Evolutionary conservation across 2,329 filamentous ascomycete species (phyloP).

Genomic region (Hymenoscyphus fraxineus): DNA sequence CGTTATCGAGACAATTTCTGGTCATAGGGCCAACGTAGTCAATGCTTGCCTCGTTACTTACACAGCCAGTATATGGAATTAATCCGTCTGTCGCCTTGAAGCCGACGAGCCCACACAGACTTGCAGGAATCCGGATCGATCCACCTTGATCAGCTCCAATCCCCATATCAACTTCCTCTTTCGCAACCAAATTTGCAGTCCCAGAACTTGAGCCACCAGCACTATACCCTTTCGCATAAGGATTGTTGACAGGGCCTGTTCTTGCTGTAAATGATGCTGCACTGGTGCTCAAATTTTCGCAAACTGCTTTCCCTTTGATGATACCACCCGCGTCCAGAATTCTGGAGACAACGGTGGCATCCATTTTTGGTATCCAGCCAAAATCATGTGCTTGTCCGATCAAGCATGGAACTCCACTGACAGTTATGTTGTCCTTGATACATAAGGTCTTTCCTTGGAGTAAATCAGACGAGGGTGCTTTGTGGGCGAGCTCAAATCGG

Average conservation of each 20-base stretch:
- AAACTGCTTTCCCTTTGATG: slow-evolving; percentile 49
- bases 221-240: slow-evolving; percentile 43
- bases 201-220: slow-evolving; percentile 49
- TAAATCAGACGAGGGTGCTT: slow-evolving; percentile 16
- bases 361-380: slow-evolving; percentile 48
- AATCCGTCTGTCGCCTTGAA: slow-evolving; percentile 27
- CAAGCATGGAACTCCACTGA: slow-evolving; percentile 51
- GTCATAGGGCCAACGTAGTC: slow-evolving; percentile 49
- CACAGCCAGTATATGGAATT: slow-evolving; percentile 35
- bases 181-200: slow-evolving; percentile 43
- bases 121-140: slow-evolving; percentile 68
- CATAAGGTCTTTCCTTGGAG: slow-evolving; percentile 46
- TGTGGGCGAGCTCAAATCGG: slow-evolving; percentile 18
- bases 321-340: slow-evolving; percentile 47
- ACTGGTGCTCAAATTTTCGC: slow-evolving; percentile 51
- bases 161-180: slow-evolving; percentile 46
- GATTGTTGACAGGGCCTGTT: slow-evolving; percentile 46
- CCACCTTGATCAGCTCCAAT: slow-evolving; percentile 49
- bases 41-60: slow-evolving; percentile 47
- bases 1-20: slow-evolving; percentile 39
- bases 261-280: slow-evolving; percentile 46
- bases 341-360: slow-evolving; percentile 51
- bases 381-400: slow-evolving; percentile 48
- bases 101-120: slow-evolving; percentile 39
- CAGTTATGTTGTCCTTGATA: slow-evolving; percentile 53